Base-by-base conservation (phyloP, 148 eudicot genomes). In the Polygonum aviculare region DNA sequence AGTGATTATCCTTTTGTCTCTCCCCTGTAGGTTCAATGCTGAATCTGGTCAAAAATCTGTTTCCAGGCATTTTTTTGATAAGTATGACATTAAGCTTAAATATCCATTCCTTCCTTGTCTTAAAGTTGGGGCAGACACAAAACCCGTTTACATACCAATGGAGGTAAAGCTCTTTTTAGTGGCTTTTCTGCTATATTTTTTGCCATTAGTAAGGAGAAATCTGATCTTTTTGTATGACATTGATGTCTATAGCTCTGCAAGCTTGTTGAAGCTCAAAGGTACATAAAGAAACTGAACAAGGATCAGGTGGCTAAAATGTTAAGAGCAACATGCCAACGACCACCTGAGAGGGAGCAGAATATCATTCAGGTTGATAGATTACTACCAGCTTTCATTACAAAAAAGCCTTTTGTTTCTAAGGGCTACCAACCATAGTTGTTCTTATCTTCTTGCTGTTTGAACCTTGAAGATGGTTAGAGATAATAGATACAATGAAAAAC, bases 301-400 rank as follows among this genome's bases (percentile, higher is more conserved):
- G 86, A 65, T 15, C 98, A 95, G 79, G 93, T 92, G 52, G 83
- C 87, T 73, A 85, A 81, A 10, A 78, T 95, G 40, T 75, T 95
- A 10, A 88, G 54, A 75, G 98, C 97, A 1, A 92, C 93, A 1
- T 95, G 98, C 76, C 93, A 95, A 38, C 87, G 98, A 12, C 98
- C 98, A 16, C 2, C 22, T 47, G 87, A 83, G 0, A 85, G 98
- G 65, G 97, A 90, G 60, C 38, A 19, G 0, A 84, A 78, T 79
- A 86, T 90, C 21, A 79, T n/a, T 7, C 18, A 65, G 88, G 98
- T 85, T 82, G 18, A 19, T 16, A 39, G 48, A 41, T 22, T 70
- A 70, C 21, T 16, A 48, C 35, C 31, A 44, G 16, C 7, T 48
- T n/a, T 72, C 45, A 0, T n/a, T 21, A 70, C 31, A 60, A 69